Conservation (phyloP, 768 basidiomycete genomes). For the Rhodotorula graminis region DNA sequence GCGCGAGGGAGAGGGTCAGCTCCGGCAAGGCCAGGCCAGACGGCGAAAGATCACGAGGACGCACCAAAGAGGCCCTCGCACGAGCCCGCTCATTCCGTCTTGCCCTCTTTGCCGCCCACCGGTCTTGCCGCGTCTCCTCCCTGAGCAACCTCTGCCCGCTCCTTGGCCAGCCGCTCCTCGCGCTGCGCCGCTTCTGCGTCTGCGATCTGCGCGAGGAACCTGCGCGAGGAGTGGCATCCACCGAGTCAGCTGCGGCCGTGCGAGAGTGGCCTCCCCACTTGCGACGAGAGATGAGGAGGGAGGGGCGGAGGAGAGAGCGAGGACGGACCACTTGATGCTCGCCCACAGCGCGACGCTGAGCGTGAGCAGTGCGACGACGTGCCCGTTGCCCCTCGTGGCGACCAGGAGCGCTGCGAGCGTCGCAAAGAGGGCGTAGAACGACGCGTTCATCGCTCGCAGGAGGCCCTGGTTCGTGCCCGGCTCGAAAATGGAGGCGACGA, state of each 20-base stretch:
- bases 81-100: neutral
- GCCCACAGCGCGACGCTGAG: slow-evolving; percentile 29
- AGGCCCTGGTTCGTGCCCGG: slow-evolving; percentile 37
- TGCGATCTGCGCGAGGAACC: slow-evolving; percentile 38
- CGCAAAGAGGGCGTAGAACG: slow-evolving; percentile 40
- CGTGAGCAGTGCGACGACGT: slow-evolving; percentile 28
- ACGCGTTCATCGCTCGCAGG: slow-evolving; percentile 33
- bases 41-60: no score
- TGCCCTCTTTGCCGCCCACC: neutral
- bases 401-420: slow-evolving; percentile 30
- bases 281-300: no score
- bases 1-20: no score
- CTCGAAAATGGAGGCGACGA: slow-evolving; percentile 33
- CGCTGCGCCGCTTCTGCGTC: slow-evolving; percentile 31
- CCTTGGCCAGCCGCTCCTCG: slow-evolving; percentile 12
- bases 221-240: neutral
- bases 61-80: no score
- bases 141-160: slow-evolving; percentile 5
- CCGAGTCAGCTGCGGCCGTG: neutral
- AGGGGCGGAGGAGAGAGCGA: no score
- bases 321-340: slow-evolving; percentile 35
- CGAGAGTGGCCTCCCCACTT: neutral
- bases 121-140: neutral
- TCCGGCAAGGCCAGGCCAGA: no score
- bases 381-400: slow-evolving; percentile 28